Percentiles rank a stretch among this genome's conserved stretches.
Evolutionary conservation across 176 grass and related monocot genomes (phyloP).

Genomic region (Zizania latifolia): DNA sequence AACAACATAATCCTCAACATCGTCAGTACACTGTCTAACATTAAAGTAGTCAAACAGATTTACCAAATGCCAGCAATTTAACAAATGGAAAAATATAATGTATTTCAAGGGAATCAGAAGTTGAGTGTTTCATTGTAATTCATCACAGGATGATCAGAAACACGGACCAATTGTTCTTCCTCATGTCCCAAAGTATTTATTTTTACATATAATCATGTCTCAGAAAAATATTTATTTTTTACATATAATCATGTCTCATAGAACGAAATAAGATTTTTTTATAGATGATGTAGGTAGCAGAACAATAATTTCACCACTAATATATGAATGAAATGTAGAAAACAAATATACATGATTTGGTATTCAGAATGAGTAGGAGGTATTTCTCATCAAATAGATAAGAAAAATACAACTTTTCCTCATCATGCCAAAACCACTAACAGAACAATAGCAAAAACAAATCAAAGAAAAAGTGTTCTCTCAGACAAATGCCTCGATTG

Average conservation of each 20-base stretch:
- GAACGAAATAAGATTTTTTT: too few species aligned
- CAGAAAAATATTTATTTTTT: too few species aligned
- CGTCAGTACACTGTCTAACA: not conserved
- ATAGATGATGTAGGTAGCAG: not conserved
- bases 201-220: too few species aligned
- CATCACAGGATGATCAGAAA: constrained; percentile 48
- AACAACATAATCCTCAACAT: not conserved
- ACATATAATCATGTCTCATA: too few species aligned
- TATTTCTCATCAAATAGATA: constrained; percentile 41
- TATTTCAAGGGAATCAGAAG: constrained; percentile 17
- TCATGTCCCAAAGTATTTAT: constrained; percentile 24
- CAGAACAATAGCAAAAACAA: not conserved
- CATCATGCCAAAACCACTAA: constrained; percentile 7
- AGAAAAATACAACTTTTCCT: constrained; percentile 16
- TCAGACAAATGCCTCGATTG: constrained; percentile 23
- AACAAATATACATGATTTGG: not conserved
- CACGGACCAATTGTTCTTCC: constrained; percentile 42
- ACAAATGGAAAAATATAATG: too few species aligned
- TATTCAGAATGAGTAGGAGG: constrained; percentile 69
- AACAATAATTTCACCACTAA: not conserved
- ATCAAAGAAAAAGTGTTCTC: not conserved
- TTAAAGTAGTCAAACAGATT: not conserved
- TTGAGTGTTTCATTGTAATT: constrained; percentile 18
- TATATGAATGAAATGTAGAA: not conserved
- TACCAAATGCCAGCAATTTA: too few species aligned